Evolutionary conservation across 2,329 filamentous ascomycete species (phyloP).

Genomic region (Sporothrix variecibatus): DNA sequence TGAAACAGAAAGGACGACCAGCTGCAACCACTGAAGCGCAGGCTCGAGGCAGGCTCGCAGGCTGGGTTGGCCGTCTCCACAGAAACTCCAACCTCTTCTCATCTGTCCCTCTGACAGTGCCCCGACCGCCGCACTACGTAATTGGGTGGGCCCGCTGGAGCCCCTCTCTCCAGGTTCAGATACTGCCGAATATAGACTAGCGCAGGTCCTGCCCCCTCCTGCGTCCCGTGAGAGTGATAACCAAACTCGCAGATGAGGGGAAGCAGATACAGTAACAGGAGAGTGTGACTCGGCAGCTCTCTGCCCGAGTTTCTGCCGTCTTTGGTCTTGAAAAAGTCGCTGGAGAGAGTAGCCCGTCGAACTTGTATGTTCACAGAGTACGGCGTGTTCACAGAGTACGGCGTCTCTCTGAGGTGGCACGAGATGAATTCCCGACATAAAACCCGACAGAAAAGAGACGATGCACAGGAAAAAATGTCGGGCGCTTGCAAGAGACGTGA

Average conservation of each 20-base stretch:
- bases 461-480: neutral
- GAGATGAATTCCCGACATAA: neutral
- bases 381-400: no score
- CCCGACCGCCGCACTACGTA: conserved; percentile 4
- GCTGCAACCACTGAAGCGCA: neutral
- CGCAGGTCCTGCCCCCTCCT: neutral
- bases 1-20: neutral
- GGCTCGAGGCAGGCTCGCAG: no score
- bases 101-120: neutral
- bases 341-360: neutral
- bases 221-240: neutral
- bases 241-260: neutral
- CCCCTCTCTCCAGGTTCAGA: conserved; percentile 13
- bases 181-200: conserved; percentile 13
- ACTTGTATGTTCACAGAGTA: neutral
- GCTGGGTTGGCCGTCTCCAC: conserved; percentile 8
- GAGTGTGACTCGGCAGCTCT: conserved; percentile 1
- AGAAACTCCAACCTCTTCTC: conserved; percentile 13
- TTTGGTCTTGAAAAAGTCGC: neutral
- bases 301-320: neutral
- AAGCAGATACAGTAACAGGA: neutral
- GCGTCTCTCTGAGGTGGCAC: neutral
- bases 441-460: neutral
- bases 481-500: neutral
- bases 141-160: neutral